Percentiles rank a stretch among this genome's conserved stretches.
Conservation (phyloP, 805 yeast species). For the Candida glaebosa region DNA sequence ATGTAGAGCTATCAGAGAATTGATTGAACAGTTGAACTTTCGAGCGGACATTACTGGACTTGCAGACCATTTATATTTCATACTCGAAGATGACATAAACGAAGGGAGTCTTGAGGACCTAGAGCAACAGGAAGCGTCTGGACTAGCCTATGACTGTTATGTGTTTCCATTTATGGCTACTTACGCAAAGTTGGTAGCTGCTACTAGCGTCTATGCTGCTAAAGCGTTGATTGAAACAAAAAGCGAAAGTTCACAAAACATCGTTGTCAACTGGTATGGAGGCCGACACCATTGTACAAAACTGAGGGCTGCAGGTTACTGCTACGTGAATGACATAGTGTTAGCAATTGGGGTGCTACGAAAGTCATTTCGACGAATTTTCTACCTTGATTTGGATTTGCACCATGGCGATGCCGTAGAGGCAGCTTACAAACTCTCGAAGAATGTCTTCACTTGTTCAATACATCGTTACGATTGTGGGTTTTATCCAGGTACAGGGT, state of each 20-base stretch:
- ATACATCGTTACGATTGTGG: slow-evolving; percentile 63
- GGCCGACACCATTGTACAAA: slow-evolving; percentile 70
- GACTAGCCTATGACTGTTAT: slow-evolving; percentile 63
- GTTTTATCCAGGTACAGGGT: slow-evolving; percentile 74
- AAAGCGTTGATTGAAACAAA: slow-evolving; percentile 21
- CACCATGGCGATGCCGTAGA: slow-evolving; percentile 86
- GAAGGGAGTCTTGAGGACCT: slow-evolving; percentile 8
- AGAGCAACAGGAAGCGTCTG: slow-evolving; percentile 31
- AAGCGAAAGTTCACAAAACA: slow-evolving; percentile 15
- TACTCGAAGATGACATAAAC: slow-evolving; percentile 6
- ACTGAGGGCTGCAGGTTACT: slow-evolving; percentile 61
- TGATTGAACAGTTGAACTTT: neutral
- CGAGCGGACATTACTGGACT: slow-evolving; percentile 5
- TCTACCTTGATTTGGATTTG: slow-evolving; percentile 68
- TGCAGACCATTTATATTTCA: neutral
- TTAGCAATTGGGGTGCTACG: slow-evolving; percentile 53
- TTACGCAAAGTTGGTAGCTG: slow-evolving; percentile 50
- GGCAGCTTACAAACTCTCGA: slow-evolving; percentile 54
- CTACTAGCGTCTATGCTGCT: slow-evolving; percentile 55
- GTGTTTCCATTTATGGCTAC: slow-evolving; percentile 50
- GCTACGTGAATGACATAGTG: slow-evolving; percentile 69
- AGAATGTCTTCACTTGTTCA: slow-evolving; percentile 57
- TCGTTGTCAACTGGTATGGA: slow-evolving; percentile 72
- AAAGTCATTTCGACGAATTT: slow-evolving; percentile 38
- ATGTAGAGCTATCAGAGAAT: slow-evolving; percentile 4